Evolutionary conservation across 352 stramenopile species (phyloP).

Genomic region (Thraustotheca clavata): DNA sequence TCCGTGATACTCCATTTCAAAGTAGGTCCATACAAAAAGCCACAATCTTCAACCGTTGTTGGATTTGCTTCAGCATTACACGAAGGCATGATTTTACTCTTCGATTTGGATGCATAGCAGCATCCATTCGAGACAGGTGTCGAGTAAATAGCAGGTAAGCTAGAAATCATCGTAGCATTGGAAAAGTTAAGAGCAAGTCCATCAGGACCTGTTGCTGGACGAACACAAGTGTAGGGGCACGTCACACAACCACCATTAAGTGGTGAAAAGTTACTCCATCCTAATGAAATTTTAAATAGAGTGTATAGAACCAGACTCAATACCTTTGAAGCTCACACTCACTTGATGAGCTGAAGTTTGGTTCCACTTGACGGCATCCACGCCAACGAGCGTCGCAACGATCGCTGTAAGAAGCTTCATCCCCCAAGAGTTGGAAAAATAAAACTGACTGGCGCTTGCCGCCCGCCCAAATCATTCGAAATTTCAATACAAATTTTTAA

Average conservation of each 20-base stretch:
- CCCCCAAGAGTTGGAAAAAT: slow-evolving; percentile 1
- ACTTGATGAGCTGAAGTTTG: slow-evolving; percentile 8
- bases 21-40: slow-evolving; percentile 76
- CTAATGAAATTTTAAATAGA: neutral
- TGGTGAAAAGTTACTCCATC: slow-evolving; percentile 72
- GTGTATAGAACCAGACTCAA: no score
- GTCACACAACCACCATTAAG: slow-evolving; percentile 77
- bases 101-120: slow-evolving; percentile 49
- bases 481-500: slow-evolving; percentile 21
- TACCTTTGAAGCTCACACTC: slow-evolving; percentile 17
- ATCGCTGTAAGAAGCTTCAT: neutral
- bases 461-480: slow-evolving; percentile 9
- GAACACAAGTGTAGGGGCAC: slow-evolving; percentile 80
- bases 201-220: slow-evolving; percentile 54
- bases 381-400: neutral
- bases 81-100: slow-evolving; percentile 41
- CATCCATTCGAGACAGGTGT: slow-evolving; percentile 59
- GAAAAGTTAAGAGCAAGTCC: slow-evolving; percentile 70
- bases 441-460: slow-evolving; percentile 21
- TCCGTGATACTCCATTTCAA: slow-evolving; percentile 74
- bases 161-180: slow-evolving; percentile 62
- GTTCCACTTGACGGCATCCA: slow-evolving; percentile 17
- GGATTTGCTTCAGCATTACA: slow-evolving; percentile 60
- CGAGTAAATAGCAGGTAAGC: slow-evolving; percentile 67
- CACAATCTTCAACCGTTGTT: slow-evolving; percentile 49